Conservation (phyloP, 345 rosid species). For the Camelina neglecta region DNA sequence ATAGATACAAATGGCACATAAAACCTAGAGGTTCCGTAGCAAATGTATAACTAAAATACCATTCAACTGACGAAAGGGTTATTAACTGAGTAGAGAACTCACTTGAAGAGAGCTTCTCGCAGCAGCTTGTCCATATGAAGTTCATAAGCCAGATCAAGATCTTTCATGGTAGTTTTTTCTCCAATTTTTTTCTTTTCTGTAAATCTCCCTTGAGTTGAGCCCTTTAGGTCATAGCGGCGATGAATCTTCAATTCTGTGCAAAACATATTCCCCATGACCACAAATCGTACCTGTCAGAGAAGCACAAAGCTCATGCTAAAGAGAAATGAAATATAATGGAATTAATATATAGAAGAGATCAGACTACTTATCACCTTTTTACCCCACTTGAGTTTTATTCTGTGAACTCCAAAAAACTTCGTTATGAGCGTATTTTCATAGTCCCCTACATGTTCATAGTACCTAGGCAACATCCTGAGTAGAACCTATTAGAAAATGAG, state of each 20-base stretch:
- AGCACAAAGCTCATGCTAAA: conserved; percentile 34
- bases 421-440: conserved; percentile 95
- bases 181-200: conserved; percentile 68
- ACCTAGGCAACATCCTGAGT: conserved; percentile 83
- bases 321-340: conserved; percentile 18
- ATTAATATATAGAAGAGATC: conserved; percentile 1
- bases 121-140: conserved; percentile 90
- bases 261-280: conserved; percentile 99
- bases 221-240: conserved; percentile 92
- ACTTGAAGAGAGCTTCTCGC: conserved; percentile 81
- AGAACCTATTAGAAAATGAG: conserved; percentile 57
- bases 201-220: conserved; percentile 82
- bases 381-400: conserved; percentile 73
- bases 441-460: conserved; percentile 70
- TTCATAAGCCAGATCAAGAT: conserved; percentile 80
- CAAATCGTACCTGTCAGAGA: conserved; percentile 82
- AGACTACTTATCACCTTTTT: conserved; percentile 64
- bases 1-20: not conserved
- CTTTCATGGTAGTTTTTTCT: conserved; percentile 84
- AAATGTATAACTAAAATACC: conserved; percentile 10
- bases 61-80: conserved; percentile 8
- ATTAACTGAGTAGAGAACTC: conserved; percentile 42
- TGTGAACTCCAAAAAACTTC: conserved; percentile 89
- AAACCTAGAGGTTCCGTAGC: conserved; percentile 15
- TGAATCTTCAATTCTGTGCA: conserved; percentile 95